Conservation (phyloP, 352 stramenopile species). For the Thalassiosira allenii region DNA sequence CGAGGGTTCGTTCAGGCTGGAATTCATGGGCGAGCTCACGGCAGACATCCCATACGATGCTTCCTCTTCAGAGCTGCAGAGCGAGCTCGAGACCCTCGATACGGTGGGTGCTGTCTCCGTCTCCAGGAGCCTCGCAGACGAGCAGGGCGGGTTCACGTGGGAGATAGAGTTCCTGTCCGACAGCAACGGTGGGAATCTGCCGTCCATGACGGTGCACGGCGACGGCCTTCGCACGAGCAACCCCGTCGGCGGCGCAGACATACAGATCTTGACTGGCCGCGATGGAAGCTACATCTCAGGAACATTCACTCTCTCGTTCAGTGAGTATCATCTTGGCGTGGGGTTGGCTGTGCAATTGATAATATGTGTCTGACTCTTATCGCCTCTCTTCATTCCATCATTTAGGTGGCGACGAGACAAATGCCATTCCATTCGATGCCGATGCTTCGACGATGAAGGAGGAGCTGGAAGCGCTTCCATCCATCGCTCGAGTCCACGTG, state of each 20-base stretch:
- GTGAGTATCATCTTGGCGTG: conserved; percentile 33
- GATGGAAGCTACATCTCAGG: conserved; percentile 73
- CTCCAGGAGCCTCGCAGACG: conserved; percentile 47
- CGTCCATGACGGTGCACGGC: conserved; percentile 56
- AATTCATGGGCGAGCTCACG: conserved; percentile 88
- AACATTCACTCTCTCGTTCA: conserved; percentile 64
- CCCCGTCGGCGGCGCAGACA: conserved; percentile 55
- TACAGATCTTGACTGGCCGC: conserved; percentile 38
- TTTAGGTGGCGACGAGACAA: conserved; percentile 69
- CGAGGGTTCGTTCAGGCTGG: conserved; percentile 85
- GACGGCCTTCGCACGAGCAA: conserved; percentile 68
- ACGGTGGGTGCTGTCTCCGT: conserved; percentile 75
- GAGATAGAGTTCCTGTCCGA: conserved; percentile 73
- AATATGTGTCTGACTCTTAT: too few species aligned
- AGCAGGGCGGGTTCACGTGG: conserved; percentile 73
- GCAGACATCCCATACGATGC: conserved; percentile 87
- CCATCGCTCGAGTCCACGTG: conserved; percentile 51
- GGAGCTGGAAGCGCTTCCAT: conserved; percentile 69
- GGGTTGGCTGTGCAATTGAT: too few species aligned
- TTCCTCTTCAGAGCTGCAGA: conserved; percentile 72
- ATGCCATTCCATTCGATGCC: conserved; percentile 86
- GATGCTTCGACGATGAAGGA: conserved; percentile 84
- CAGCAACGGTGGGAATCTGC: conserved; percentile 71
- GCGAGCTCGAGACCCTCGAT: conserved; percentile 66
- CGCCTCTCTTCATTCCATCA: too few species aligned